Evolutionary conservation across 257 asterid genomes (phyloP), one percentile per base, ranked within the genome.

Genomic region (Jacaranda copaia): DNA sequence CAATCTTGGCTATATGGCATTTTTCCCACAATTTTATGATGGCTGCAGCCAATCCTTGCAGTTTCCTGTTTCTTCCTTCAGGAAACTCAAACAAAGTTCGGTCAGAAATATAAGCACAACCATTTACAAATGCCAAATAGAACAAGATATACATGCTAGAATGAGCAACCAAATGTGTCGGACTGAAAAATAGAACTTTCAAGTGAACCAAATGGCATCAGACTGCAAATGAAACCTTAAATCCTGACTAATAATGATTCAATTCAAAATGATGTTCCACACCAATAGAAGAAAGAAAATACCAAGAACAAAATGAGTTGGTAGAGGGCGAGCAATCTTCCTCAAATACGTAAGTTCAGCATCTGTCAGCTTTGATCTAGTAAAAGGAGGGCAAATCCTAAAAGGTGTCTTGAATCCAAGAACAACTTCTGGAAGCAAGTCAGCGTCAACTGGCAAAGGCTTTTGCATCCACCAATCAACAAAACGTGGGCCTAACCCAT

Each of bases 291-390:
- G 71, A 82, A 69, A 70, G 63, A 64, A 55, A 64, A 19, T 84
- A 92, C 99, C 99, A 61, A 95, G 96, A 77, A 91, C 98, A 81
- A 93, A 95, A 87, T 93, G 99, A 82, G 94, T 89, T 1, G 99
- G 97, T 67, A 93, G 83, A 82, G 90, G 80, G 73, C 83, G 92
- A 81, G 99, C 91, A 79, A 85, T 88, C 84, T 81, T 91, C 93
- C 98, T 84, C 78, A 95, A 82, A 83, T 90, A 86, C 12, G 98
- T 95, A 77, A 95, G 92, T 81, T 95, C 99, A 32, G 80, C 81
- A 82, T 91, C 93, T 68, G 80, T 85, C 78, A 95, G 89, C 86
- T 90, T 81, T 76, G 96, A 73, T 82, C 92, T 89, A 77, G 86
- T 86, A 81, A 55, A 77, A 73, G 96, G 92, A n/a, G 94, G 92